Evolutionary conservation across 495 filamentous ascomycete genomes (phyloP), one percentile per base, ranked within the genome.

Genomic region (Neurospora sp.): DNA sequence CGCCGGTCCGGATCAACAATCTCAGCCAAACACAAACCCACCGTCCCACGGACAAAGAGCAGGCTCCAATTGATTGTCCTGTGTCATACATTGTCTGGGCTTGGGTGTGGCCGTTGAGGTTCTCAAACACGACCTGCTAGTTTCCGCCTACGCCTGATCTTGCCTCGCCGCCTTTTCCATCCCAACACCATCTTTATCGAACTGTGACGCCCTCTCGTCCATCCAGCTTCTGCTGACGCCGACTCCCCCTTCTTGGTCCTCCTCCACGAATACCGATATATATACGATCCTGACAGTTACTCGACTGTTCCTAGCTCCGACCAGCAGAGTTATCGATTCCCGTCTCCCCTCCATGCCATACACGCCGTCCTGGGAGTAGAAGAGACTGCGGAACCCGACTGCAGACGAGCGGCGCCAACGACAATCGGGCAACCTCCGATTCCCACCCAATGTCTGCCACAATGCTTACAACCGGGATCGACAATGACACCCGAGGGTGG

Each of bases 401-500:
- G 27, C 27, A 31, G 53, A 37, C 53, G 53, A 14, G 53, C 12
- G 6, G 22, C 27, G 53, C 18, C 35, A 65, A 16, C 53, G 7
- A 31, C 22, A 65, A 65, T 35, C 18, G 8, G 27, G 20, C 53
- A 38, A 16, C 31, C 70, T 22, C 18, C 61, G 35, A 38, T 68
- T 46, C 61, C 9, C 35, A 48, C 11, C 69, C 22, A 37, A 39
- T 27, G 27, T 12, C 44, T 22, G 35, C n/a, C 69, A 59, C 71
- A 74, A 85, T 85, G 83, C 79, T 76, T 70, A 73, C 71, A 68
- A 72, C 71, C 37, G 81, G 77, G 42, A 83, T 90, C 84, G 87
- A 88, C 78, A 96, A 96, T 81, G 95, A 99, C 82, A 89, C 91
- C 35, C 88, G 93, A 75, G 96, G 96, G 72, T 99, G 96, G 96